A percentile compares a stretch with the other conserved stretches of the same genome.
phyloP scores from a whole-genome alignment of 768 basidiomycete genomes.

The Tulasnella sp. region DNA sequence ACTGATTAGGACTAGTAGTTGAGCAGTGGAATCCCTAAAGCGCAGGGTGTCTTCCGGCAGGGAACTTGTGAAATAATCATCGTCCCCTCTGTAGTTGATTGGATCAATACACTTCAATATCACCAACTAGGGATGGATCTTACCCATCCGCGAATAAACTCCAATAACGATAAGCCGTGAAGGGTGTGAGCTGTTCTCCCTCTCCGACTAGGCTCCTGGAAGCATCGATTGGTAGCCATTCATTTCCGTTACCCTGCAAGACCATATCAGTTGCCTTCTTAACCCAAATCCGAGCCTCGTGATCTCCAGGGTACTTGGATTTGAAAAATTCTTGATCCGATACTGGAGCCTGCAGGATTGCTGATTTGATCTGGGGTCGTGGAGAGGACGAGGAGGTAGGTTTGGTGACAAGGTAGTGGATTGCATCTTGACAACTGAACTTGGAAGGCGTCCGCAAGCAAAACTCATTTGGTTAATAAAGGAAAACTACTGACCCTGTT shows the following conservation, averaged over 20 bases:
- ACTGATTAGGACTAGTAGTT: slow-evolving; percentile 3
- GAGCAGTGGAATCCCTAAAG: not conserved
- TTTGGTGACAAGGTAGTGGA: not conserved
- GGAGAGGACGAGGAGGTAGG: not conserved
- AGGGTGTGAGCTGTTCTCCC: not conserved
- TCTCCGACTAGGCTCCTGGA: not conserved
- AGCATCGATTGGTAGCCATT: not conserved
- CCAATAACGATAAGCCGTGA: slow-evolving; percentile 6
- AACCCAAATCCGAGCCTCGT: not conserved
- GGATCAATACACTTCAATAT: not conserved
- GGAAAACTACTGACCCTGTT: not conserved
- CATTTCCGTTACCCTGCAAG: not conserved
- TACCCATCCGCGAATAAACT: slow-evolving; percentile 8
- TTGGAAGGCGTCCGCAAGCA: too few relatives aligned
- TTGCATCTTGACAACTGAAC: slow-evolving; percentile 11
- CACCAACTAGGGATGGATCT: not conserved
- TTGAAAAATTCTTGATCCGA: slow-evolving; percentile 5
- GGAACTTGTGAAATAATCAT: slow-evolving; percentile 1
- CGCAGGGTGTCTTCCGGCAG: not conserved
- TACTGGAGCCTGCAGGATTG: slow-evolving; percentile 8
- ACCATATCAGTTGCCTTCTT: not conserved
- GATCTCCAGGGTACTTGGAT: not conserved
- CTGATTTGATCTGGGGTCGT: not conserved
- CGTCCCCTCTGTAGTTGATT: not conserved
- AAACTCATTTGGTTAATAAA: not conserved